phyloP scores from a whole-genome alignment of 176 grass and related monocot species.

The Elymus sibiricus region DNA sequence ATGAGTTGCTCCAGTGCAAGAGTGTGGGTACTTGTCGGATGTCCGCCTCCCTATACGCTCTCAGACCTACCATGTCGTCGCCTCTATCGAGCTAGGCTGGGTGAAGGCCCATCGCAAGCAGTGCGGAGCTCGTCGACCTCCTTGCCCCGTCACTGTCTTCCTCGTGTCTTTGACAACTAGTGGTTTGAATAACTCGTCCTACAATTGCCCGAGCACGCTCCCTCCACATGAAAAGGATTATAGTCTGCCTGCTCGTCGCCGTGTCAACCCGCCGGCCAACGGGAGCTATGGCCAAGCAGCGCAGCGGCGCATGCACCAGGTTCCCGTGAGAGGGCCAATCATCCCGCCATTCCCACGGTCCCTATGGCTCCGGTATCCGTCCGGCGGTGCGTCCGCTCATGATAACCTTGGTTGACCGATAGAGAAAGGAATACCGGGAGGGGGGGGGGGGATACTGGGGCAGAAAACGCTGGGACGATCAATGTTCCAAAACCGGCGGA shows the following conservation, averaged over 20 bases:
- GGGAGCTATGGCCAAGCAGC: too few relatives aligned
- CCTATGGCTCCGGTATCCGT: too few relatives aligned
- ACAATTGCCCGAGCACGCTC: neutral
- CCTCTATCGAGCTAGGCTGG: too few relatives aligned
- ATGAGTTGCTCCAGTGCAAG: neutral
- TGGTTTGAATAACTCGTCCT: neutral
- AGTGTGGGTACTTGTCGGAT: neutral
- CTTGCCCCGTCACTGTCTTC: neutral
- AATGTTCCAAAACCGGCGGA: neutral
- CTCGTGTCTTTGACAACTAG: neutral
- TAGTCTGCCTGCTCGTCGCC: neutral
- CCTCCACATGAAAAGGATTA: neutral
- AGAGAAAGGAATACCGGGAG: neutral
- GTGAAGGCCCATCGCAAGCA: too few relatives aligned
- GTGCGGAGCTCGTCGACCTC: neutral
- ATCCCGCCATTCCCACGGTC: too few relatives aligned
- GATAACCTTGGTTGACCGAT: neutral
- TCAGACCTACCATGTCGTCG: neutral
- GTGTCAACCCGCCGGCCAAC: neutral
- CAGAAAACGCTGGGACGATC: neutral
- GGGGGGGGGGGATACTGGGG: too few relatives aligned
- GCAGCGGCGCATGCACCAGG: too few relatives aligned
- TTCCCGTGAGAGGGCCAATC: too few relatives aligned
- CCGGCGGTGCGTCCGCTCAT: too few relatives aligned
- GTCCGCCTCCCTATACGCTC: rapidly evolving